Conservation (phyloP, 805 yeast genomes). For the Candida xyloterini region DNA sequence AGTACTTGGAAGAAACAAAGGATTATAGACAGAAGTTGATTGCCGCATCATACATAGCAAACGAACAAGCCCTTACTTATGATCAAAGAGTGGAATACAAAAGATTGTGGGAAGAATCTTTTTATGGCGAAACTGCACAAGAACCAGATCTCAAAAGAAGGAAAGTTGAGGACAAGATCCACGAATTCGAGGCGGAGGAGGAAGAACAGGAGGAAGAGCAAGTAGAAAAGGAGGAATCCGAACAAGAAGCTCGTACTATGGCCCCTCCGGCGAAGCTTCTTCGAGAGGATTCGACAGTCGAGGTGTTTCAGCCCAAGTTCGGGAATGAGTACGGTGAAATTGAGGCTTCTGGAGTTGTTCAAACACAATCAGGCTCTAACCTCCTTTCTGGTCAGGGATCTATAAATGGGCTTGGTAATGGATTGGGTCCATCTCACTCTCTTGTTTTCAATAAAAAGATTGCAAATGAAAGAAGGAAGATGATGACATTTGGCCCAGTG, state of each 20-base stretch:
- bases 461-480: conserved; percentile 40
- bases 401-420: conserved; percentile 36
- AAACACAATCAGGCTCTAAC: conserved; percentile 35
- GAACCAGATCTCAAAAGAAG: conserved; percentile 9
- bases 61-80: conserved; percentile 16
- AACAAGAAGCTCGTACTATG: conserved; percentile 9
- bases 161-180: conserved; percentile 1
- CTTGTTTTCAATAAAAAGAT: conserved; percentile 53
- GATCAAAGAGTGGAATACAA: conserved; percentile 25
- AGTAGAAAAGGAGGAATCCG: neutral
- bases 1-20: conserved; percentile 31
- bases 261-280: conserved; percentile 26
- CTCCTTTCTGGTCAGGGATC: conserved; percentile 15
- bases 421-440: conserved; percentile 58
- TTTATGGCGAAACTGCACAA: conserved; percentile 8
- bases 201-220: neutral
- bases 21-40: conserved; percentile 32
- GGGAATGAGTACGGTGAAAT: conserved; percentile 49
- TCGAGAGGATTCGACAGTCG: conserved; percentile 26
- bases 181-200: neutral
- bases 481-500: conserved; percentile 27
- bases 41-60: conserved; percentile 22
- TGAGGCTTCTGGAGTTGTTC: conserved; percentile 57
- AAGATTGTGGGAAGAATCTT: conserved; percentile 21
- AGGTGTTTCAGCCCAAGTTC: conserved; percentile 18